Conservation (phyloP, 148 eudicot species). For the Rhododendron mucronatum region DNA sequence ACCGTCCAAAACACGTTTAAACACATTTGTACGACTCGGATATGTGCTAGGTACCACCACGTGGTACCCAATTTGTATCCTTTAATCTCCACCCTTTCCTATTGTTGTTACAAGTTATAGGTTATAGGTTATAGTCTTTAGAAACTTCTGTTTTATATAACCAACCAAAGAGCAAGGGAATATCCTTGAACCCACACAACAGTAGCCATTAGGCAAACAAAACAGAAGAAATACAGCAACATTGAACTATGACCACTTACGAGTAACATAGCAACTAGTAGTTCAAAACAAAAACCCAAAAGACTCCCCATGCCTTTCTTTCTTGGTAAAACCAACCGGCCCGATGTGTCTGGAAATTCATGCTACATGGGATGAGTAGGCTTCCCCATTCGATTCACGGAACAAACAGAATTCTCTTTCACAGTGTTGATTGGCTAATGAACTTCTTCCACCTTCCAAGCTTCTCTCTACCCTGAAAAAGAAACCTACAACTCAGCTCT, state of each 20-base stretch:
- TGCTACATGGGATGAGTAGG: background rate
- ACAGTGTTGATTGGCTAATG: background rate
- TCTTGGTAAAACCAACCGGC: too few species aligned
- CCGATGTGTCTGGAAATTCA: too few species aligned
- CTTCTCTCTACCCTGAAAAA: slow-evolving; percentile 3
- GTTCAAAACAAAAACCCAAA: too few species aligned
- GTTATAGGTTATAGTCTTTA: too few species aligned
- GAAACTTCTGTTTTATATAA: too few species aligned
- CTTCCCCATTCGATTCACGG: background rate
- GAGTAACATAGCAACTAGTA: background rate
- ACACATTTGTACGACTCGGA: too few species aligned
- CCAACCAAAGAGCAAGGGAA: background rate
- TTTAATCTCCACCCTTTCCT: background rate
- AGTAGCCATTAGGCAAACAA: background rate
- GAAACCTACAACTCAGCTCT: background rate
- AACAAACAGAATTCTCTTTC: background rate
- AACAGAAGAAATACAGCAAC: background rate
- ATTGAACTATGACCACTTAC: background rate
- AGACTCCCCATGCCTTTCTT: too few species aligned
- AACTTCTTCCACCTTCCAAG: slow-evolving; percentile 1
- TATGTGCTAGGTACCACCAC: too few species aligned
- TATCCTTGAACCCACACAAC: background rate
- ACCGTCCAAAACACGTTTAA: too few species aligned
- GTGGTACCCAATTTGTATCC: too few species aligned
- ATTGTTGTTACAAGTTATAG: too few species aligned